These are phyloP conservation scores for Acer yangbiense DNA, from an alignment of 345 rosid species.

Conservation along the genomic window DNA sequence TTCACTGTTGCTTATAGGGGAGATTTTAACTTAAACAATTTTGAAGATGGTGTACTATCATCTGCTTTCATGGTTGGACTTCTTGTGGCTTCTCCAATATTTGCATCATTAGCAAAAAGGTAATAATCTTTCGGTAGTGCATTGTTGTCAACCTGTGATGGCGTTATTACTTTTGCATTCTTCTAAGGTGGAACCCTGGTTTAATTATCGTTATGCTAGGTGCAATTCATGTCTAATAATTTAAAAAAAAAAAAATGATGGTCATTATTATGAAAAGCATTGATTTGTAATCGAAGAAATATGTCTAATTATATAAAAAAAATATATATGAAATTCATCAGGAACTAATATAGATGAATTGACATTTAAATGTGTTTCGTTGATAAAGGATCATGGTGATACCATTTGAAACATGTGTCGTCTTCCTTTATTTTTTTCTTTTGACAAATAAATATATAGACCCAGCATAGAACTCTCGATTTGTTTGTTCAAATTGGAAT, in stretches of 20 bases:
- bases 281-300: background rate
- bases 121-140: constrained; percentile 19
- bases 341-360: background rate
- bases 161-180: background rate
- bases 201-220: background rate
- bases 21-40: constrained; percentile 73
- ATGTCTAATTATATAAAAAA: background rate
- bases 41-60: constrained; percentile 87
- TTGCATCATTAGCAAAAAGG: constrained; percentile 92
- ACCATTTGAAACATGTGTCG: background rate
- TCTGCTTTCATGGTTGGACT: constrained; percentile 99
- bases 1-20: constrained; percentile 50
- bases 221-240: background rate
- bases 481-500: background rate
- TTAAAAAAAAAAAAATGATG: background rate
- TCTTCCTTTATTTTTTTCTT: background rate
- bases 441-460: no score
- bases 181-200: background rate
- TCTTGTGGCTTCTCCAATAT: constrained; percentile 86
- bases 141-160: background rate
- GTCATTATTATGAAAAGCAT: background rate
- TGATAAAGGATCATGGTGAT: background rate
- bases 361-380: background rate
- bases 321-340: background rate
- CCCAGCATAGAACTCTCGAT: no score